These are phyloP conservation scores for Leavenworthia alabamica DNA, from an alignment of 345 rosid genomes.

Conservation along the genomic window DNA sequence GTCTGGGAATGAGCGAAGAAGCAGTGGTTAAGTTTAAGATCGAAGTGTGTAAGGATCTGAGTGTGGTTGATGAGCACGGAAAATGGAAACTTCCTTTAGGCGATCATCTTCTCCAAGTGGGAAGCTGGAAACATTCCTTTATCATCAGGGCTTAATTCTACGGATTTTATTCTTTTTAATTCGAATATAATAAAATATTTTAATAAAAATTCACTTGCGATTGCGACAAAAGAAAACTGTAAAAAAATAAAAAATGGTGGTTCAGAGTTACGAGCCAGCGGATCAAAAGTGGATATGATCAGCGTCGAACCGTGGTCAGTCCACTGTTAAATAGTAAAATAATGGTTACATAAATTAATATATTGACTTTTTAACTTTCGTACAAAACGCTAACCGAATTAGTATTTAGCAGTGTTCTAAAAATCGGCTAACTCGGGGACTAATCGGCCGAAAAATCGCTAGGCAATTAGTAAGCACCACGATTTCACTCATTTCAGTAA, in stretches of 20 bases:
- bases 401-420: too few species aligned
- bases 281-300: not conserved
- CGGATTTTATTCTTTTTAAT: not conserved
- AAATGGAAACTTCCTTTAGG: constrained; percentile 56
- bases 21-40: constrained; percentile 47
- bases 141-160: constrained; percentile 37
- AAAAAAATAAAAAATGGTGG: not conserved
- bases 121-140: constrained; percentile 54
- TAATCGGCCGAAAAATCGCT: too few species aligned
- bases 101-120: constrained; percentile 63
- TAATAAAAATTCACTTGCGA: too few species aligned
- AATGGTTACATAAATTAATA: too few species aligned
- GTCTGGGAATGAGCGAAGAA: constrained; percentile 29
- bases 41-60: constrained; percentile 72
- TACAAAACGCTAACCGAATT: too few species aligned
- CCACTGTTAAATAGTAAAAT: too few species aligned
- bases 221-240: not conserved
- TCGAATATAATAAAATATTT: not conserved
- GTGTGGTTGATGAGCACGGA: constrained; percentile 65
- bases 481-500: too few species aligned
- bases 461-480: too few species aligned
- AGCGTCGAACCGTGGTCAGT: not conserved
- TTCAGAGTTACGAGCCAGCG: not conserved
- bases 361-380: too few species aligned
- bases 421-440: too few species aligned